Percentiles rank a stretch among this genome's conserved stretches.
Evolutionary conservation across 805 yeast species (phyloP).

Genomic region (Yarrowia bubula): DNA sequence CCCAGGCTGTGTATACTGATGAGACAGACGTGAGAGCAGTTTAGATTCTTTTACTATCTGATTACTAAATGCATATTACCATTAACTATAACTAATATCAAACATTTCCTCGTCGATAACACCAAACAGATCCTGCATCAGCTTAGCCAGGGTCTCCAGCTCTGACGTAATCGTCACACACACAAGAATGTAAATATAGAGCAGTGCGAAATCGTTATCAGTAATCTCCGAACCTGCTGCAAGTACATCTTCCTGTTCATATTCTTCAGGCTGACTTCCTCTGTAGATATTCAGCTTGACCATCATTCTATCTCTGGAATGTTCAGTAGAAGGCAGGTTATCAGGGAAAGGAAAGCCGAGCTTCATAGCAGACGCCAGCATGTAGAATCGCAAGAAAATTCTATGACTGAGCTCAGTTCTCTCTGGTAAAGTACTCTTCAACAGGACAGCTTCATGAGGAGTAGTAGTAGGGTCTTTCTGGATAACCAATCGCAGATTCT

Average conservation of each 20-base stretch:
- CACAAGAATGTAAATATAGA: conserved; percentile 73
- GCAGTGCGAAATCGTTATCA: conserved; percentile 72
- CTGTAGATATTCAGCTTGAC: conserved; percentile 63
- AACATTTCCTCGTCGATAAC: conserved; percentile 62
- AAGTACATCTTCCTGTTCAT: background rate
- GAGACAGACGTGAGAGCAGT: background rate
- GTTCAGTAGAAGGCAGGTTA: conserved; percentile 73
- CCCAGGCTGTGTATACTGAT: background rate
- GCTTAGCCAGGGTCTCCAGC: conserved; percentile 54
- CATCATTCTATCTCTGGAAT: conserved; percentile 67
- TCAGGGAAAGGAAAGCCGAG: conserved; percentile 76
- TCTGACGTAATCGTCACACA: conserved; percentile 66
- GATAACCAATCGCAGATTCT: conserved; percentile 68
- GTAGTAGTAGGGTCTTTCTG: conserved; percentile 57
- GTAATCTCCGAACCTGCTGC: conserved; percentile 31
- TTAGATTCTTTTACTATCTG: too few relatives aligned
- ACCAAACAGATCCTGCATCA: conserved; percentile 62
- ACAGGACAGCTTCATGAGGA: conserved; percentile 53
- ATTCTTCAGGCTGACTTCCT: conserved; percentile 22
- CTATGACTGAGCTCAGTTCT: conserved; percentile 68
- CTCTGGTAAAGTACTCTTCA: conserved; percentile 50
- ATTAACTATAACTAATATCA: conserved; percentile 39
- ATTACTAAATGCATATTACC: background rate
- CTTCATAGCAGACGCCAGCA: conserved; percentile 61
- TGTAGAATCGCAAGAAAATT: conserved; percentile 69